Percentiles rank a stretch among this genome's conserved stretches.
These are phyloP conservation scores for Saccharomycopsis microspora DNA, from an alignment of 805 yeast genomes.

Conservation along the genomic window DNA sequence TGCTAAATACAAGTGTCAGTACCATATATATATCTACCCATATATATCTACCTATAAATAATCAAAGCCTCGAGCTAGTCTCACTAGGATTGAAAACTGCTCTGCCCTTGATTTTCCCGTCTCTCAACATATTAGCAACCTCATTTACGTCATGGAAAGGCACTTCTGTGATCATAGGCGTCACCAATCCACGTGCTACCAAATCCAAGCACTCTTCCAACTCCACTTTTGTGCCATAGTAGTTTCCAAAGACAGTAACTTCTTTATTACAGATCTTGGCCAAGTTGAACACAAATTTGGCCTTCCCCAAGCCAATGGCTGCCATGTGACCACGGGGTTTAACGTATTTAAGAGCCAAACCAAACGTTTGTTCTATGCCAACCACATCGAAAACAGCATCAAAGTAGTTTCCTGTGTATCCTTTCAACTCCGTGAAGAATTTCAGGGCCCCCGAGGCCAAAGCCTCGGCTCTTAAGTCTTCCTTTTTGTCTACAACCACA, in stretches of 20 bases:
- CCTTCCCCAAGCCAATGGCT: constrained; percentile 32
- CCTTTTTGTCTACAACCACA: constrained; percentile 21
- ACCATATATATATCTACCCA: no score
- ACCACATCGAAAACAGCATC: constrained; percentile 24
- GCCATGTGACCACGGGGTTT: constrained; percentile 28
- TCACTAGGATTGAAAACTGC: constrained; percentile 21
- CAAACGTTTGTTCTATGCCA: constrained; percentile 18
- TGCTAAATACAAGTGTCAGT: no score
- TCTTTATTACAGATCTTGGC: constrained; percentile 31
- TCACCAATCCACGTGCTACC: constrained; percentile 28
- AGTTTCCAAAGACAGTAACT: constrained; percentile 27
- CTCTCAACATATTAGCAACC: constrained; percentile 24
- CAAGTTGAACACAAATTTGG: constrained; percentile 23
- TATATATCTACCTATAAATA: not conserved
- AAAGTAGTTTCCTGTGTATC: constrained; percentile 24
- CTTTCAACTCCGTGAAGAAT: constrained; percentile 20
- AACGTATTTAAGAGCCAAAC: constrained; percentile 23
- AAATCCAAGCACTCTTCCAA: constrained; percentile 32
- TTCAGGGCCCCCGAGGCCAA: constrained; percentile 30
- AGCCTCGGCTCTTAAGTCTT: constrained; percentile 22
- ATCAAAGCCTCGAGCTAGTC: not conserved
- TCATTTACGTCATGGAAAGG: constrained; percentile 28
- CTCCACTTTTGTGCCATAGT: constrained; percentile 35
- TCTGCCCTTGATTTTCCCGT: constrained; percentile 31
- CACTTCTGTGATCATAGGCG: constrained; percentile 24